Base-by-base conservation (phyloP, 495 filamentous ascomycete genomes). In the Aspergillus biplanus region DNA sequence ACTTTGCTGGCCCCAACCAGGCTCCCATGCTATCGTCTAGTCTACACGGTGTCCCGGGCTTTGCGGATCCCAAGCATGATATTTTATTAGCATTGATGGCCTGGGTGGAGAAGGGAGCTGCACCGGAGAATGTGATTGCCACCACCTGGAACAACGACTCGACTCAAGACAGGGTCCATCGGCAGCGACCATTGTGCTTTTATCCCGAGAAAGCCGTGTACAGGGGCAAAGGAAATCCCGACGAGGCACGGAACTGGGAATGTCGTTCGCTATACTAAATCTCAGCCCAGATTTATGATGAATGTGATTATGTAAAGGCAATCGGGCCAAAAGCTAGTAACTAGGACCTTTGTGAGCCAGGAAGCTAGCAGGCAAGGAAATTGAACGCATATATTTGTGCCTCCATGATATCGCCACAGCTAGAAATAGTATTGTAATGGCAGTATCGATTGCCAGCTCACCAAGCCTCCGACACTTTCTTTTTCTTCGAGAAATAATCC, bases 81-180 rank as follows among this genome's bases (percentile, higher is more conserved):
- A 71, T 70, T 2, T 21, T 86, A 54, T 46, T 81, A 56, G 83
- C 82, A 16, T 61, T 88, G 56, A 75, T 85, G 71, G 64, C 67
- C 3, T 88, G 85, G 85, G 81, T 83, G 3, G 85, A 86, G 69
- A 63, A 73, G 11, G 79, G 71, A 0, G 68, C 47, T 31, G 67
- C 69, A 9, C 78, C 81, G 0, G 72, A 77, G n/a, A 56, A 70
- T 37, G 52, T 84, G 44, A 68, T 82, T 3, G 80, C 79, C 15
- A 84, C 81, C 34, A 75, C 74, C 13, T 84, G 72, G 67, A 71
- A 67, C 34, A 71, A 75, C 52, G 74, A 73, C 50, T 37, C 61
- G 12, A 65, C 71, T 31, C 67, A 75, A 55, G 63, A 71, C 15
- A 80, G 77, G 5, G 72, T 83, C 0, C 52, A 56, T 60, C 73